These are phyloP conservation scores for Helicocarpus griseus DNA, from an alignment of 2,329 filamentous ascomycete genomes.

Conservation along the genomic window DNA sequence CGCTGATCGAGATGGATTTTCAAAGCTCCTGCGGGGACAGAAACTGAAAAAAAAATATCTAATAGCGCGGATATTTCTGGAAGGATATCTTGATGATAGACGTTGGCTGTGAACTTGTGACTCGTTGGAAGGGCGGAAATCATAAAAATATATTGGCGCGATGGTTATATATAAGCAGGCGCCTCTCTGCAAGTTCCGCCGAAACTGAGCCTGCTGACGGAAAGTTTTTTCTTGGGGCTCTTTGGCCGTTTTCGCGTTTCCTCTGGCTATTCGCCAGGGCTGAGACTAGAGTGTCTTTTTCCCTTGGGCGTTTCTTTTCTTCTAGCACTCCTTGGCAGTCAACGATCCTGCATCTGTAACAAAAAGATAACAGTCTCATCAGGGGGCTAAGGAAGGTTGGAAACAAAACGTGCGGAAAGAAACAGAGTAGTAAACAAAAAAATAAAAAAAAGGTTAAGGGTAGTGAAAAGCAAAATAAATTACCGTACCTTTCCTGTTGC, in stretches of 20 bases:
- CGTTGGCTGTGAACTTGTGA: not conserved
- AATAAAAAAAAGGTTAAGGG: no score
- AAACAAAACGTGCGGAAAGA: not conserved
- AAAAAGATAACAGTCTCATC: not conserved
- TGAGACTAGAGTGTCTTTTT: not conserved
- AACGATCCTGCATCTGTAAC: not conserved
- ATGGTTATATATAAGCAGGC: not conserved
- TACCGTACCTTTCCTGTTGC: not conserved
- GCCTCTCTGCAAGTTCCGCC: not conserved
- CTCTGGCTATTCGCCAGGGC: not conserved
- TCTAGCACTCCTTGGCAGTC: not conserved
- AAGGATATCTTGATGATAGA: not conserved
- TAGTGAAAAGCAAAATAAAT: not conserved
- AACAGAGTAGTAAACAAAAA: not conserved
- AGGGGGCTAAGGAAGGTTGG: not conserved
- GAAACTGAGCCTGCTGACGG: not conserved
- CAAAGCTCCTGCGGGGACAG: no score
- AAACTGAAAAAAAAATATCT: no score
- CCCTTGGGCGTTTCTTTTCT: not conserved
- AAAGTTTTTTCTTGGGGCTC: not conserved
- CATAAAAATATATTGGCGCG: not conserved
- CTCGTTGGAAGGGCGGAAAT: not conserved
- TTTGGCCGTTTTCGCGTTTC: not conserved
- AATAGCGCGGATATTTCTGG: no score
- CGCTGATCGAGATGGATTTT: no score